Percentiles rank a stretch among this genome's conserved stretches.
phyloP scores from a whole-genome alignment of 192 early-diverging fungal genomes.

The Coemansia sp. region DNA sequence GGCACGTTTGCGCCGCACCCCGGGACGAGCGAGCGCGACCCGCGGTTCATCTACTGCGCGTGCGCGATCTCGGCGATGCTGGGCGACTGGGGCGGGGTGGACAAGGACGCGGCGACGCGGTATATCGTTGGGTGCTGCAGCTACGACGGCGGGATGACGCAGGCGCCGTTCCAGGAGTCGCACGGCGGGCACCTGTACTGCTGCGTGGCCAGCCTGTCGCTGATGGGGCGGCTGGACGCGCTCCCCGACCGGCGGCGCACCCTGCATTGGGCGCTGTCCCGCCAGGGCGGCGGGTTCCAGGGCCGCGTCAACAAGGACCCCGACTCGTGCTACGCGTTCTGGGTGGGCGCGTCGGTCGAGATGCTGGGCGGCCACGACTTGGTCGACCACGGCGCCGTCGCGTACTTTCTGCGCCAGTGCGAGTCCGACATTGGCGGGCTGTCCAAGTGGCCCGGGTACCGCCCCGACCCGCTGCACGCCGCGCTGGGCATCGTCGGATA shows the following conservation, averaged over 20 bases:
- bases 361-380: slow-evolving; percentile 47
- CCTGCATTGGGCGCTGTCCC: slow-evolving; percentile 72
- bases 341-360: slow-evolving; percentile 82
- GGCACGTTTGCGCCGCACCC: slow-evolving; percentile 77
- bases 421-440: slow-evolving; percentile 46
- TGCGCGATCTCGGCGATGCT: slow-evolving; percentile 78
- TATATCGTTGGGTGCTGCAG: slow-evolving; percentile 39
- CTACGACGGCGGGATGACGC: slow-evolving; percentile 66
- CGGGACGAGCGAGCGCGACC: slow-evolving; percentile 76
- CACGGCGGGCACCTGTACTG: slow-evolving; percentile 92
- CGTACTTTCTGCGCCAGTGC: slow-evolving; percentile 21
- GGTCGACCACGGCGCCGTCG: slow-evolving; percentile 16
- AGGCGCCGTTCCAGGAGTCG: slow-evolving; percentile 74
- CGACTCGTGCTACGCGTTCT: slow-evolving; percentile 98
- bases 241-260: slow-evolving; percentile 55
- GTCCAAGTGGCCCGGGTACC: slow-evolving; percentile 29
- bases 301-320: slow-evolving; percentile 82
- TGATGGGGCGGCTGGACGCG: slow-evolving; percentile 65
- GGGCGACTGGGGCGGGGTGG: slow-evolving; percentile 88
- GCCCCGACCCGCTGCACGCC: slow-evolving; percentile 48
- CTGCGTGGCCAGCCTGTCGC: slow-evolving; percentile 74
- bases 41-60: slow-evolving; percentile 92
- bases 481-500: slow-evolving; percentile 46
- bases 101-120: slow-evolving; percentile 51
- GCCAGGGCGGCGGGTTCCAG: slow-evolving; percentile 86